Conservation (phyloP, 2,329 filamentous ascomycete genomes). For the Penicillium sp. region DNA sequence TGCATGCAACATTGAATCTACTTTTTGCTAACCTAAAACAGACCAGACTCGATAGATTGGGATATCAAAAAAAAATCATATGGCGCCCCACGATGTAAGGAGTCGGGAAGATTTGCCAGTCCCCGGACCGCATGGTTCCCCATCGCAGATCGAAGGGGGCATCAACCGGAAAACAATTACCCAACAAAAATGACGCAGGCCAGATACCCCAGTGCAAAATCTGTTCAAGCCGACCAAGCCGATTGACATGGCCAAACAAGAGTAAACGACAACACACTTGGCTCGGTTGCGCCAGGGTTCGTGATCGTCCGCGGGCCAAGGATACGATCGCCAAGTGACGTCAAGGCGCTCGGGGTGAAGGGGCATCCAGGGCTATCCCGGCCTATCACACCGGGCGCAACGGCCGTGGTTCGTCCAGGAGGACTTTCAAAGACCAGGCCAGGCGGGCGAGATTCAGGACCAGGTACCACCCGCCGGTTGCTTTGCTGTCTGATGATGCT, state of each 20-base stretch:
- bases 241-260: not conserved
- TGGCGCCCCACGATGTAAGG: conserved; percentile 39
- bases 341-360: conserved; percentile 21
- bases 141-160: conserved; percentile 15
- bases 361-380: conserved; percentile 4
- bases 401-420: conserved; percentile 17
- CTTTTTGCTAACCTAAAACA: not conserved
- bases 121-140: conserved; percentile 28
- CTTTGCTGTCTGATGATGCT: conserved; percentile 1
- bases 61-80: conserved; percentile 27
- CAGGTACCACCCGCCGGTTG: conserved; percentile 17
- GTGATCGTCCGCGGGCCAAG: not conserved
- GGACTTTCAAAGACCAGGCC: not conserved
- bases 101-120: conserved; percentile 26
- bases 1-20: conserved; percentile 27
- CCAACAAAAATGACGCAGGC: conserved; percentile 14
- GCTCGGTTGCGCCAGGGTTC: conserved; percentile 2
- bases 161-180: conserved; percentile 4
- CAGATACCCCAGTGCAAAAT: not conserved
- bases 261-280: not conserved
- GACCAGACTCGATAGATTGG: conserved; percentile 13
- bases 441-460: conserved; percentile 16
- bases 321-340: conserved; percentile 26
- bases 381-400: conserved; percentile 5
- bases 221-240: conserved; percentile 1